Conservation (phyloP, 345 rosid genomes). For the Hibiscus trionum region DNA sequence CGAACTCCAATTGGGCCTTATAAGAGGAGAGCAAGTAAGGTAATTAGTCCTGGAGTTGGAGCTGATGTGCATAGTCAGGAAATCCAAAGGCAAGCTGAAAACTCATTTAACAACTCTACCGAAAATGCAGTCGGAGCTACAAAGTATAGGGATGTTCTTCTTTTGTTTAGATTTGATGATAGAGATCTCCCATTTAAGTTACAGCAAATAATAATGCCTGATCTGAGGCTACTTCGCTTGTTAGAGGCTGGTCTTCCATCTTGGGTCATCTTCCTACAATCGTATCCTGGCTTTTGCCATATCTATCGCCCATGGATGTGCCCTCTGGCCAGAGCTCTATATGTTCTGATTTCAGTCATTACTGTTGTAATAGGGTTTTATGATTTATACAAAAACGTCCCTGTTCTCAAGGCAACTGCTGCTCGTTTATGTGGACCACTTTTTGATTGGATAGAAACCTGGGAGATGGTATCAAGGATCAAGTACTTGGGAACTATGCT, state of each 20-base stretch:
- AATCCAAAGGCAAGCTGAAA: slow-evolving; percentile 37
- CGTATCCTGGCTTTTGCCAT: slow-evolving; percentile 92
- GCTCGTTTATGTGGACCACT: slow-evolving; percentile 86
- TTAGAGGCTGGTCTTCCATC: slow-evolving; percentile 98
- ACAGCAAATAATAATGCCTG: slow-evolving; percentile 62
- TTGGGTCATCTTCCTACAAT: slow-evolving; percentile 96
- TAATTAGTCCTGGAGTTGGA: slow-evolving; percentile 37
- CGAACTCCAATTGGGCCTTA: slow-evolving; percentile 62
- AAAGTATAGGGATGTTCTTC: slow-evolving; percentile 63
- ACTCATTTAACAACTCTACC: slow-evolving; percentile 14
- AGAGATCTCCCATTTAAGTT: slow-evolving; percentile 76
- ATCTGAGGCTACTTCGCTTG: slow-evolving; percentile 73
- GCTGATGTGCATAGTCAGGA: slow-evolving; percentile 56
- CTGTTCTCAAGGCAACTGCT: slow-evolving; percentile 91
- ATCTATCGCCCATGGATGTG: slow-evolving; percentile 99
- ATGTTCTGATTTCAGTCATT: slow-evolving; percentile 65
- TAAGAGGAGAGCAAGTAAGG: slow-evolving; percentile 62
- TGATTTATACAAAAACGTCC: slow-evolving; percentile 95
- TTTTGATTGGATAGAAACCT: slow-evolving; percentile 91
- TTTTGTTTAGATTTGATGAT: slow-evolving; percentile 72
- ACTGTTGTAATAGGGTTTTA: slow-evolving; percentile 93
- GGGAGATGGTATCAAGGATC: slow-evolving; percentile 98
- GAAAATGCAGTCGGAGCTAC: slow-evolving; percentile 44
- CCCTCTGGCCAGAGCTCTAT: slow-evolving; percentile 82
- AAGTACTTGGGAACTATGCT: slow-evolving; percentile 98